Evolutionary conservation across 2,329 filamentous ascomycete genomes (phyloP), one percentile per base, ranked within the genome.

Genomic region (Westerdykella ornata): DNA sequence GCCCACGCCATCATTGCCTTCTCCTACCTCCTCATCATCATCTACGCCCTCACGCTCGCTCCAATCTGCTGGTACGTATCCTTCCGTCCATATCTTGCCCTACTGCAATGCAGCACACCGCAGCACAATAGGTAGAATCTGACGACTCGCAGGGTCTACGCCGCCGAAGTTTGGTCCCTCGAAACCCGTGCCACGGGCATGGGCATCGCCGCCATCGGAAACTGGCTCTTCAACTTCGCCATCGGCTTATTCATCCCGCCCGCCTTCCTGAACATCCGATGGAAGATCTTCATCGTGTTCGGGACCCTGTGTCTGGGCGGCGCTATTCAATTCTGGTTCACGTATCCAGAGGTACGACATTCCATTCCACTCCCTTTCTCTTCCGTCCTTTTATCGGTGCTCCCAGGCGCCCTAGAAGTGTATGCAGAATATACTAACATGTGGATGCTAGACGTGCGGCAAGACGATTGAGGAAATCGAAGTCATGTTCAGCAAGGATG

Each of bases 1-100:
- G 76, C 80, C 15, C 73, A 82, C 53, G 75, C 75, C 2, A 76
- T 84, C 41, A 84, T 84, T 47, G 76, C 77, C 15, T 82, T 82
- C 52, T 78, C 74, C 37, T 83, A 82, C 57, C 69, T 83, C 13
- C 72, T 83, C 43, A 77, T 82, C 53, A 72, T 81, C 50, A 69
- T 80, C 47, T 83, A 83, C 56, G 75, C 77, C 1, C 67, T 81
- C n/a, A 82, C 78, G 0, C 71, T 80, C 14, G 80, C 78, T 0
- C 78, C 79, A 1, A 75, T 81, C 3, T 77, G 74, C 40, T 83
- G 80, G 80, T 33, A 33, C 30, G 11, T 33, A 4, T 9, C 22
- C 8, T 11, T 11, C 12, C 30, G 7, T 33, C 16, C 13, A 7
- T 17, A 36, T 5, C 16, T n/a, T n/a, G n/a, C 30, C 16, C 3